Base-by-base conservation (phyloP, 2,329 filamentous ascomycete species). In the Ascochyta clinopodiicola region DNA sequence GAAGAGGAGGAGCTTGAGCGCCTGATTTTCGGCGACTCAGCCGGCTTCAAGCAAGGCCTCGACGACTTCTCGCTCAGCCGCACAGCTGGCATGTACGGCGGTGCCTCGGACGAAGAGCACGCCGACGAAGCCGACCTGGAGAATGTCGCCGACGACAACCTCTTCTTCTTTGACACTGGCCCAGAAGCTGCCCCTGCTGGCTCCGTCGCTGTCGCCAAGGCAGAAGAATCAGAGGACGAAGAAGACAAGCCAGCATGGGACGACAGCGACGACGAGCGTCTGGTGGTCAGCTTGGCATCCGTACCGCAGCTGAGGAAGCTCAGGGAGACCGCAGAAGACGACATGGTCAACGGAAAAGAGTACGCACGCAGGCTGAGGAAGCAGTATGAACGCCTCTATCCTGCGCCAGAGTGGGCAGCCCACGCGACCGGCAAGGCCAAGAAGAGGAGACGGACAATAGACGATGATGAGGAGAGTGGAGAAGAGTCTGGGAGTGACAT, bases 181-280 rank as follows among this genome's bases (percentile, higher is more conserved):
- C 79, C 82, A 22, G 67, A 74, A 42, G 66, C 80, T 59, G 73
- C 77, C 62, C 71, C 73, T 43, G 72, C 77, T 51, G 73, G 75
- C 40, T 72, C 75, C 19, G 70, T 73, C 4, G 75, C 77, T 32
- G 71, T 72, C 10, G 76, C 78, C 2, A 75, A 80, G 21, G 71
- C 75, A 21, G 64, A 53, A 1, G 78, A 77, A 29, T 75, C 73
- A 31, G 76, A 77, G 19, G 73, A 74, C 17, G 63, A 75, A 22
- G 65, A 68, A 4, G 74, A 74, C 34, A 79, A 80, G 19, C 82
- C 88, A 2, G 90, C 87, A 1, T 99, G 95, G 95, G 87, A 93
- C 64, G 95, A 99, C 73, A 98, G 93, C 75, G 95, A 99, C 68
- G 95, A 99, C 71, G 95, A 98, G 71, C 85, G 91, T 49, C 80